Evolutionary conservation across 164 flowering plant genomes (phyloP), one percentile per base, ranked within the genome.

Genomic region (Houttuynia cordata): DNA sequence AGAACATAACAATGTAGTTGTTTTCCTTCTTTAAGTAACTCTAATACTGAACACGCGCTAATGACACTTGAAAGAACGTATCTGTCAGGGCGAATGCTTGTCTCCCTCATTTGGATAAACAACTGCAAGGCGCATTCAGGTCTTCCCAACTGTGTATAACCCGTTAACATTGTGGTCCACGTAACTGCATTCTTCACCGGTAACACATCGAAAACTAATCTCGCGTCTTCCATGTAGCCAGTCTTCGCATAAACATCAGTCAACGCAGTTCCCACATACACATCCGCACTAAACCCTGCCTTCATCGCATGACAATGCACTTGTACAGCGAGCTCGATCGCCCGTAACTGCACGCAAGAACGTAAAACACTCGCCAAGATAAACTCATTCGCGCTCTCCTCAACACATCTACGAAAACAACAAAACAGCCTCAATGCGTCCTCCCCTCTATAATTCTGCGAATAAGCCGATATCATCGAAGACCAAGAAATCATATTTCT

Each of bases 101-200:
- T 70, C 62, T 75, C 73, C 57, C 60, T 73, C 81, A 84, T 76
- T 55, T 71, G 65, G 21, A 52, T 55, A 62, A 84, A 84, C 67
- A 87, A 67, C 61, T 74, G 60, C 69, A 84, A 63, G 6, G 88
- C 68, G 62, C 68, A 60, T 20, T 79, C 78, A 68, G 82, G 68
- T 62, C 59, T 74, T 62, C 88, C 88, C 64, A 65, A 60, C 65
- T 70, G 78, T 13, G 73, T 73, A 67, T 74, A 80, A 25, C 87
- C 88, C 2, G 73, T 65, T 51, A 87, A 78, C n/a, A 87, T 76
- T 0, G 83, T 61, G n/a, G 93, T 83, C 87, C 87, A 81, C 53
- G 88, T 78, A 57, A 83, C 85, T 0, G 75, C 71, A 71, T 67
- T 77, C 65, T 69, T 82, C 51, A 64, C 77, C 0, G 62, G 59